These are phyloP conservation scores for Beverwykella pulmonaria DNA, from an alignment of 495 filamentous ascomycete genomes.

Conservation along the genomic window DNA sequence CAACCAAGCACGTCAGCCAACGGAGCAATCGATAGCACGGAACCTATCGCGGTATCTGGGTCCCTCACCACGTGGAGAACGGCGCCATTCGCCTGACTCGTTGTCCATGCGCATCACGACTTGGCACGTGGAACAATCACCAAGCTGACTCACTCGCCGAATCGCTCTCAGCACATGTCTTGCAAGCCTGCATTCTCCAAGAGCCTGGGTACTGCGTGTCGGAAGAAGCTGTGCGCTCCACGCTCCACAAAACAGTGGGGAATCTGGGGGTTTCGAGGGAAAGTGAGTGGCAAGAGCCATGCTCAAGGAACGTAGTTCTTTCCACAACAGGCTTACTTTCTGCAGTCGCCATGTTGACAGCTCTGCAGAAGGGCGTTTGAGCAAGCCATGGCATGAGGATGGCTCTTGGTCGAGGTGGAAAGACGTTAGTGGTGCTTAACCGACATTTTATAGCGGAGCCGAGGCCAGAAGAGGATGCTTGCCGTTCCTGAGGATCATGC, in stretches of 20 bases:
- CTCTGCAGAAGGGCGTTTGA: slow-evolving; percentile 1
- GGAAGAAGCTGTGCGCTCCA: too few relatives aligned
- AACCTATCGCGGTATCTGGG: background rate
- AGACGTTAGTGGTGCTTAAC: background rate
- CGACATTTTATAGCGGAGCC: background rate
- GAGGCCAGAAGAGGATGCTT: background rate
- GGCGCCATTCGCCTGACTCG: slow-evolving; percentile 2
- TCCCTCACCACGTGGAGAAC: slow-evolving; percentile 1
- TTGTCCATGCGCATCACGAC: background rate
- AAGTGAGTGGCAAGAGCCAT: background rate
- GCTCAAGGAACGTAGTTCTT: background rate
- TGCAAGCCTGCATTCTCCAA: too few relatives aligned
- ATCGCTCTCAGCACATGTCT: background rate
- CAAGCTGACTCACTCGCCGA: background rate
- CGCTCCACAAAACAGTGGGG: too few relatives aligned
- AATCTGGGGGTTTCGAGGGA: too few relatives aligned
- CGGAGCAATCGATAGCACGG: slow-evolving; percentile 2
- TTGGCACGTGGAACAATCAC: background rate
- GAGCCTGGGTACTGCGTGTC: too few relatives aligned
- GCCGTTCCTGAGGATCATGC: background rate
- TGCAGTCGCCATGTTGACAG: background rate
- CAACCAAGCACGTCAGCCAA: background rate
- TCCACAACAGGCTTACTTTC: background rate
- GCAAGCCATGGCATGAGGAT: background rate
- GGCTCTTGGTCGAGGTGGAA: background rate